phyloP scores from a whole-genome alignment of 257 asterid species.

The Knoxia roxburghii region DNA sequence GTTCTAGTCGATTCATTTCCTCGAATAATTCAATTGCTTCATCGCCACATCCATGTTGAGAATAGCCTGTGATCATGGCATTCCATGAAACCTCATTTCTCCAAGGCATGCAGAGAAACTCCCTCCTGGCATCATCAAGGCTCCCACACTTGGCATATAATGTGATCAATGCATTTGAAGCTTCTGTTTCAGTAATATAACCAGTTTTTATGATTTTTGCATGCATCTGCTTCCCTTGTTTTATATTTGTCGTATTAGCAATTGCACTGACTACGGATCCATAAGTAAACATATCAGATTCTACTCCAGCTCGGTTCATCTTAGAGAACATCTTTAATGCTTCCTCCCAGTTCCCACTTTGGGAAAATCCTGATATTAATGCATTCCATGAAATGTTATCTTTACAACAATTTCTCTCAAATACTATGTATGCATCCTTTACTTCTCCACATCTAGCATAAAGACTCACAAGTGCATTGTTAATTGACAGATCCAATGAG shows the following conservation, averaged over 20 bases:
- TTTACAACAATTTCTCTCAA: constrained; percentile 45
- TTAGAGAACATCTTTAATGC: constrained; percentile 54
- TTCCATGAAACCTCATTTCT: constrained; percentile 82
- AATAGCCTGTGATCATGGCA: constrained; percentile 79
- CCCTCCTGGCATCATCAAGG: constrained; percentile 52
- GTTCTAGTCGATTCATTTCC: constrained; percentile 44
- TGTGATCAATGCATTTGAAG: constrained; percentile 68
- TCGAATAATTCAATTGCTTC: constrained; percentile 68
- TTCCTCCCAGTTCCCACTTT: constrained; percentile 69
- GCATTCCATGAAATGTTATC: constrained; percentile 76
- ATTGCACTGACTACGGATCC: constrained; percentile 83
- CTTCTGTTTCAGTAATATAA: constrained; percentile 51
- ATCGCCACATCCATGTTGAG: constrained; percentile 74
- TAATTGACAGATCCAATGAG: constrained; percentile 61
- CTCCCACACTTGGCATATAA: constrained; percentile 80
- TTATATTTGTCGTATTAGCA: constrained; percentile 59
- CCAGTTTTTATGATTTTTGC: constrained; percentile 58
- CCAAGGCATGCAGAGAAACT: constrained; percentile 57
- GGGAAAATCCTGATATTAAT: constrained; percentile 82
- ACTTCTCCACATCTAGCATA: constrained; percentile 79
- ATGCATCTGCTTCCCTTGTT: constrained; percentile 68
- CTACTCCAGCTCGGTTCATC: constrained; percentile 62
- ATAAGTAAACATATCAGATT: constrained; percentile 70
- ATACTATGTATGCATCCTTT: constrained; percentile 48
- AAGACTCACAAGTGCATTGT: constrained; percentile 67